Evolutionary conservation across 768 basidiomycete genomes (phyloP), one percentile per base, ranked within the genome.

Genomic region (Chlorophyllum brunneum): DNA sequence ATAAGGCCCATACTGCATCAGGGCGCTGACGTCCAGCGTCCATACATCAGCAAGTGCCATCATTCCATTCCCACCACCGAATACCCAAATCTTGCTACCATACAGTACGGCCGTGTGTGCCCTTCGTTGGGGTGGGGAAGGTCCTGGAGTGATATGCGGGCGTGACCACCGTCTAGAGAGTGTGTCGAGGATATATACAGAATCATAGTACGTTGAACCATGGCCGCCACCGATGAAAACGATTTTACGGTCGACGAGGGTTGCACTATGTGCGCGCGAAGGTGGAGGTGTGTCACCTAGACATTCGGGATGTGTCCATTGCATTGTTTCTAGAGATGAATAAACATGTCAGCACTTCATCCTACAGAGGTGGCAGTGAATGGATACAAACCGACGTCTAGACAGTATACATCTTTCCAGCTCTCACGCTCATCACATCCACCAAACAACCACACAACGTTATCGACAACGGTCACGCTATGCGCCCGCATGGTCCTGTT

Each of bases 41-140:
- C 93, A 95, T 16, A 95, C 70, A 65, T 97, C 94, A 59, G 91
- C 90, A 50, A 97, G 74, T 0, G 95, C 93, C n/a, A 80, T 80
- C 70, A 86, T 74, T 0, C 95, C 95, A 54, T 92, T 95, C 2
- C 95, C 94, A n/a, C 95, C 93, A 6, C 93, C 95, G 60, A 95
- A 97, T 3, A 97, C 69, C 73, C 88, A 91, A 0, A 98, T 77
- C 62, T 80, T 85, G 53, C 77, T 75, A 24, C 73, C 70, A 61
- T 92, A 85, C 18, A 83, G 69, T 11, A 94, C 87, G 0, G 91
- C 82, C 0, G 92, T 90, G 66, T 98, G 95, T 1, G 95, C 93
- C 23, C 95, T 83, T 7, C 95, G 82, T 2, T 86, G 83, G 2
- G 81, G 77, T 0, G 89, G 83, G 18, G 56, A 58, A 1, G 68